A percentile compares a stretch with the other conserved stretches of the same genome.
Evolutionary conservation across 2,329 filamentous ascomycete genomes (phyloP).

Genomic region (Botrytis cinerea): DNA sequence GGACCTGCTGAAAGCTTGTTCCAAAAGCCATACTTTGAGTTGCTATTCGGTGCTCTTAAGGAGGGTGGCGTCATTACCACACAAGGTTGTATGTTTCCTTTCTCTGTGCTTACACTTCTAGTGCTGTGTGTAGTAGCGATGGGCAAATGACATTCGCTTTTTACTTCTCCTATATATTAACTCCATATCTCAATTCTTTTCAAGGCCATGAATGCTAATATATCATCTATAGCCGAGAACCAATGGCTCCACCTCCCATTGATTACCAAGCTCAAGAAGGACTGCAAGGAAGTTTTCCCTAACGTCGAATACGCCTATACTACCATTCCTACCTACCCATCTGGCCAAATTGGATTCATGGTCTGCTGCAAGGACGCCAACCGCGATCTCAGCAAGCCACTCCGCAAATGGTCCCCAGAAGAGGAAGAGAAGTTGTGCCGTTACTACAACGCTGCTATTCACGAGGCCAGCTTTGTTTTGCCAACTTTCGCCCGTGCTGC

Average conservation of each 20-base stretch:
- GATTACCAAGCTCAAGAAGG: constrained; percentile 93
- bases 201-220: constrained; percentile 24
- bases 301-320: constrained; percentile 98
- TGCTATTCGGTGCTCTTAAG: constrained; percentile 83
- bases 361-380: constrained; percentile 94
- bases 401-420: constrained; percentile 78
- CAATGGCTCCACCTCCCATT: constrained; percentile 97
- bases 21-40: constrained; percentile 98
- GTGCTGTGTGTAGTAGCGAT: constrained; percentile 40
- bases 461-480: constrained; percentile 90
- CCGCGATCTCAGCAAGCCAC: constrained; percentile 79
- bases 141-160: constrained; percentile 21
- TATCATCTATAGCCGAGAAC: constrained; percentile 75
- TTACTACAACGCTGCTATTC: constrained; percentile 98
- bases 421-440: constrained; percentile 91
- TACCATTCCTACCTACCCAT: constrained; percentile 98
- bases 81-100: constrained; percentile 93
- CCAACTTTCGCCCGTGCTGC: constrained; percentile 90
- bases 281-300: constrained; percentile 96
- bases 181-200: constrained; percentile 26
- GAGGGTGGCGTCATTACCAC: constrained; percentile 98
- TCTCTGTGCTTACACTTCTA: constrained; percentile 54
- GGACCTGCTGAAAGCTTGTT: constrained; percentile 95
- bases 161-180: constrained; percentile 9
- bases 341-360: constrained; percentile 99